phyloP scores from a whole-genome alignment of 306 rosid species.

The Dryas drummondii region DNA sequence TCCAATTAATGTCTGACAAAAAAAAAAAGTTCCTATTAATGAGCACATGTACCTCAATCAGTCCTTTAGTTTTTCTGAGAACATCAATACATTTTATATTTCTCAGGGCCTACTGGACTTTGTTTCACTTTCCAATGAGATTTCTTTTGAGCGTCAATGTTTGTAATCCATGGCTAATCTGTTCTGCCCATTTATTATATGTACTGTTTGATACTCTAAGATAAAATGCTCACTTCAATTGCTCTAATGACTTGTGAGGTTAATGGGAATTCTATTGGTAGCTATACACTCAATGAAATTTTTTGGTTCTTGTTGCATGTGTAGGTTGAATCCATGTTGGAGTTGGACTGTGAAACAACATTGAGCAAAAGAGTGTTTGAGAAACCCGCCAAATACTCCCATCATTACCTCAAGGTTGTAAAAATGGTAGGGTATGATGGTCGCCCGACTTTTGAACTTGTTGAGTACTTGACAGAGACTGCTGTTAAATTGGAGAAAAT shows the following conservation, averaged over 20 bases:
- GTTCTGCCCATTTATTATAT: not conserved
- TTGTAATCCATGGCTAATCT: not conserved
- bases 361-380: not conserved
- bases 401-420: slow-evolving; percentile 3
- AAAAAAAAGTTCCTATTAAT: no score
- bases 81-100: no score
- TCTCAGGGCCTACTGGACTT: no score
- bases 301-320: not conserved
- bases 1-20: no score
- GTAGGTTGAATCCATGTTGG: slow-evolving; percentile 1
- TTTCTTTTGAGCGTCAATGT: not conserved
- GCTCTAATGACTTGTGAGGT: not conserved
- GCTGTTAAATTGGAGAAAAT: slow-evolving; percentile 12
- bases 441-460: not conserved
- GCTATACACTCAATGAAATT: not conserved
- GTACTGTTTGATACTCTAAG: not conserved
- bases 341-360: not conserved
- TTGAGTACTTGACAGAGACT: not conserved
- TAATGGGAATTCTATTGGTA: not conserved
- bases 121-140: not conserved
- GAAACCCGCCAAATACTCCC: slow-evolving; percentile 8
- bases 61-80: no score
- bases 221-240: not conserved
- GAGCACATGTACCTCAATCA: no score
- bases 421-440: slow-evolving; percentile 12